phyloP scores from a whole-genome alignment of 768 basidiomycete genomes.

The Exsudoporus frostii region DNA sequence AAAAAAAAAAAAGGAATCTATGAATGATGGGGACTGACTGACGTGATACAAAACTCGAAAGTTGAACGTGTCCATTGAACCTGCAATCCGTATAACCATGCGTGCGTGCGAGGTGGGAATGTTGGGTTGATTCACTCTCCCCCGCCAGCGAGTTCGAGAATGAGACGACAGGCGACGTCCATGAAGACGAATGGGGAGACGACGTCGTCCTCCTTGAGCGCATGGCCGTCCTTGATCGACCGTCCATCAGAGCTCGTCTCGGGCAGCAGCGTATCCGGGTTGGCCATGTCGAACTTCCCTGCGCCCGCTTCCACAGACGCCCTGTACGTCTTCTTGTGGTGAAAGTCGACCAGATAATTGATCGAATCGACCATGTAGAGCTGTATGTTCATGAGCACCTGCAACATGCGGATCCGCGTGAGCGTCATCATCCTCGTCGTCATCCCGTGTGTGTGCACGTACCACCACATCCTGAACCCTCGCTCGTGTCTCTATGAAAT shows the following conservation, averaged over 20 bases:
- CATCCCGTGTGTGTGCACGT: constrained; percentile 28
- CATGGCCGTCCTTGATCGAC: constrained; percentile 47
- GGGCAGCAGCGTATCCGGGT: constrained; percentile 30
- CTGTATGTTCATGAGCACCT: constrained; percentile 97
- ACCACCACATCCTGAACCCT: constrained; percentile 91
- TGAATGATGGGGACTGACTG: constrained; percentile 2
- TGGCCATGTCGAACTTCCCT: constrained; percentile 66
- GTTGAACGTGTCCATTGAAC: not conserved
- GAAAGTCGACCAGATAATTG: constrained; percentile 98
- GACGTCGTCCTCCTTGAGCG: constrained; percentile 55
- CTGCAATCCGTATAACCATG: not conserved
- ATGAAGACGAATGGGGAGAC: constrained; percentile 93
- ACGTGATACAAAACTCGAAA: constrained; percentile 8
- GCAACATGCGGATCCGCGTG: not conserved
- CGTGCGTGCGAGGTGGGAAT: not conserved
- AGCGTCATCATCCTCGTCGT: not conserved
- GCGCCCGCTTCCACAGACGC: constrained; percentile 66
- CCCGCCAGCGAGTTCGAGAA: constrained; percentile 86
- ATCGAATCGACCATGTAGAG: constrained; percentile 94
- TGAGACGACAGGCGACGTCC: constrained; percentile 91
- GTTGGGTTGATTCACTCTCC: constrained; percentile 32
- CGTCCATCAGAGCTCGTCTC: constrained; percentile 57
- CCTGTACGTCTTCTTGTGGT: constrained; percentile 92
- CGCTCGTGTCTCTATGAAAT: constrained; percentile 92
- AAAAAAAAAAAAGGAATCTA: constrained; percentile 14